A percentile compares a stretch with the other conserved stretches of the same genome.
These are phyloP conservation scores for Leptosphaerulina australis DNA, from an alignment of 2,329 filamentous ascomycete species.

Conservation along the genomic window DNA sequence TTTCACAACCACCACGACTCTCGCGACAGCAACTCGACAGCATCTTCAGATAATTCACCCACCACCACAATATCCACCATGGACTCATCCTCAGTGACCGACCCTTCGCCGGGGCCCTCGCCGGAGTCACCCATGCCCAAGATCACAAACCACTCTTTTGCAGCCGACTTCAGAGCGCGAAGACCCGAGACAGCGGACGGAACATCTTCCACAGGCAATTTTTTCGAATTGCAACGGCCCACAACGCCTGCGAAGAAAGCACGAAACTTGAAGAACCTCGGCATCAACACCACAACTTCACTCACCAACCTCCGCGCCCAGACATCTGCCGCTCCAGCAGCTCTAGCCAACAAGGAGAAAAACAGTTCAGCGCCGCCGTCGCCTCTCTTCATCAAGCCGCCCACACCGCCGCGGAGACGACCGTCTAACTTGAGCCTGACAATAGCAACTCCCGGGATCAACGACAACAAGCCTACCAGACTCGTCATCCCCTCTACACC, in stretches of 20 bases:
- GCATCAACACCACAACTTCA: constrained; percentile 69
- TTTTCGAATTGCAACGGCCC: constrained; percentile 57
- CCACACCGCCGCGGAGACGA: constrained; percentile 70
- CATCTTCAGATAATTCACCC: constrained; percentile 91
- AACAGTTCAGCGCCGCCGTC: constrained; percentile 69
- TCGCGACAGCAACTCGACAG: constrained; percentile 78
- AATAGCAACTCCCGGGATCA: constrained; percentile 67
- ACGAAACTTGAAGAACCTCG: constrained; percentile 85
- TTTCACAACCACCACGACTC: constrained; percentile 70
- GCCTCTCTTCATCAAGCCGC: constrained; percentile 80
- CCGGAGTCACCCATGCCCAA: constrained; percentile 85
- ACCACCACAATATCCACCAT: constrained; percentile 93
- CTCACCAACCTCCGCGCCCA: constrained; percentile 53
- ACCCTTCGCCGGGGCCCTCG: constrained; percentile 86
- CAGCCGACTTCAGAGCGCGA: constrained; percentile 58
- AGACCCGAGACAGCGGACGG: constrained; percentile 47
- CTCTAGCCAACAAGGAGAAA: constrained; percentile 55
- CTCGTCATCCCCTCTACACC: constrained; percentile 65
- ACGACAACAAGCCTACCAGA: constrained; percentile 62
- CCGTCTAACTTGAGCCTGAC: constrained; percentile 79
- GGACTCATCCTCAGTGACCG: constrained; percentile 86
- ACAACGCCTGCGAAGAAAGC: constrained; percentile 67
- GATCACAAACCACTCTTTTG: constrained; percentile 72
- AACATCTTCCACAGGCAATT: constrained; percentile 57
- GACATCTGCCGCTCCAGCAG: constrained; percentile 60